Evolutionary conservation across 1,284 basidiomycete genomes (phyloP), one percentile per base, ranked within the genome.

Genomic region (Cutaneotrichosporon daszewskae): DNA sequence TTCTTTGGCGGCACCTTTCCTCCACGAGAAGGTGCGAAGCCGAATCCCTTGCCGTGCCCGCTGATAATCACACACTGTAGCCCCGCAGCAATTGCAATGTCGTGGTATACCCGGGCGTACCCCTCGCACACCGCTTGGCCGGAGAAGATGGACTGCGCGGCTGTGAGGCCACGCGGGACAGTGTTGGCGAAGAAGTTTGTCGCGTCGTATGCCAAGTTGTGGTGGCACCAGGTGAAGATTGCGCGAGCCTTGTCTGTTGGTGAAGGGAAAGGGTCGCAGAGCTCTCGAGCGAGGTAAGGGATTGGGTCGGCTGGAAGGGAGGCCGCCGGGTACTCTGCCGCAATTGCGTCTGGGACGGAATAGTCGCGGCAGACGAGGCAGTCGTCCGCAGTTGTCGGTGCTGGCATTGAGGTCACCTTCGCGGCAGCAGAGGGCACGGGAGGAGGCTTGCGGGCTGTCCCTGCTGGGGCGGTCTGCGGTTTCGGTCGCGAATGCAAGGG

Each of bases 191-290:
- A 29, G 29, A 47, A 51, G 38, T 37, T 44, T 5, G 24, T 38
- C 7, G 35, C 39, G 31, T 51, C 49, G 19, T 51, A 51, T 14
- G 20, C 32, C 25, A 51, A 31, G 49, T 47, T 51, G 43, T 51
- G 32, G 36, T 51, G 49, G n/a, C 28, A 37, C 49, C 49, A 51
- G 1, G 49, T 47, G 39, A 51, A 51, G 38, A 51, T 42, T 0
- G 45, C 49, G 12, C 49, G 49, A 16, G 49, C 49, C 25, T 47
- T 47, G 43, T 51, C 49, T 0, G 49, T 42, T 11, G 25, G 9
- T 0, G 29, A 29, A 6, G 32, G 16, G 43, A 51, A 47, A 0
- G 45, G 45, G 3, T 20, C 16, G 39, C 49, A 51, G 3, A 51
- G 42, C 13, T 12, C 39, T 3, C 38, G 23, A 2, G 49, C 45